Evolutionary conservation across 768 basidiomycete genomes (phyloP), one percentile per base, ranked within the genome.

Genomic region (Cubamyces lactineus): DNA sequence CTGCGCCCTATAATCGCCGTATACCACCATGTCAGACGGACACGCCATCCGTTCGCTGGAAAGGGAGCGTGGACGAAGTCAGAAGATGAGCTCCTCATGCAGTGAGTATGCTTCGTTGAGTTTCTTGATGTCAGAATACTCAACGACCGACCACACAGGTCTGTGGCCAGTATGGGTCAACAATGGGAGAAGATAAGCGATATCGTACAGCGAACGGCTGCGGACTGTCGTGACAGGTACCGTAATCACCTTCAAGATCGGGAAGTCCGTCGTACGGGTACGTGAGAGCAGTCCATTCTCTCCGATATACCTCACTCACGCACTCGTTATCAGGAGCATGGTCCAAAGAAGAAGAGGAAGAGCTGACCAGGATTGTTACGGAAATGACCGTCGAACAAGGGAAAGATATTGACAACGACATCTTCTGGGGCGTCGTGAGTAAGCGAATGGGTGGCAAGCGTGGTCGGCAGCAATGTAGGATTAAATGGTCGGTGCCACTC

Each of bases 141-240:
- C 17, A 3, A 13, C 19, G 3, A 1, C 5, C n/a, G 15, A 5
- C 5, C 12, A 49, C n/a, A 53, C 34, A 94, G 92, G 58, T 89
- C 90, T 23, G 87, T 94, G 17, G 71, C 72, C 6, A 82, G 86
- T 50, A 73, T 86, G 24, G 92, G 92, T 15, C 87, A 89, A 64
- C 84, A 86, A 69, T 94, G 92, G 92, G 88, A 91, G 74, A 89
- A 86, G 68, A 82, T 94, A 46, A 86, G 88, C 69, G 75, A 75
- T 45, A 72, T 79, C 19, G 91, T 94, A 5, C 89, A 89, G 24
- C 81, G 92, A 45, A 87, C 85, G 82, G 85, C 89, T 17, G 78
- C 86, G 2, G 92, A 94, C 71, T 94, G 92, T 73, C 83, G 92
- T 11, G 92, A 94, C 74, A 82, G 92, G 57, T 94, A 87, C 74